These are phyloP conservation scores for Dactylis glomerata DNA, from an alignment of 176 grass and related monocot genomes.

Conservation along the genomic window DNA sequence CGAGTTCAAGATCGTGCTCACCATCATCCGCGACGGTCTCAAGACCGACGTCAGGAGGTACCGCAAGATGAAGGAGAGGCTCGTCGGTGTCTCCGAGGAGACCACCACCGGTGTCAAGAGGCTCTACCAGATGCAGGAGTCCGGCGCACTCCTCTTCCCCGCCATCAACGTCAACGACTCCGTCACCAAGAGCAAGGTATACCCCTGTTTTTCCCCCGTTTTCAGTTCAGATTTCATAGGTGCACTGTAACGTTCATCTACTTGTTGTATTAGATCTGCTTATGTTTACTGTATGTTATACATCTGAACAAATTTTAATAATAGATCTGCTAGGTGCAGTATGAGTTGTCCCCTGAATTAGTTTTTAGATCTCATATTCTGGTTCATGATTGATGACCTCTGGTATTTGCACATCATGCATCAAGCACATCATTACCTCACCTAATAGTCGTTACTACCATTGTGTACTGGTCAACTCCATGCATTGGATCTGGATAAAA, in stretches of 20 bases:
- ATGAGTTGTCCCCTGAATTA: too few species aligned
- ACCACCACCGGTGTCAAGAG: slow-evolving; percentile 90
- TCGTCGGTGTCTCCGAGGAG: slow-evolving; percentile 95
- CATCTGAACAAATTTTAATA: not conserved
- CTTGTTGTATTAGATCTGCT: too few species aligned
- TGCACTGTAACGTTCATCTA: too few species aligned
- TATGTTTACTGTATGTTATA: too few species aligned
- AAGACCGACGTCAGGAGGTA: slow-evolving; percentile 71
- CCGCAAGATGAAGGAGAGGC: slow-evolving; percentile 92
- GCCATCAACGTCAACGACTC: slow-evolving; percentile 96
- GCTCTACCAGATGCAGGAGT: slow-evolving; percentile 89
- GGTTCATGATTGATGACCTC: not conserved
- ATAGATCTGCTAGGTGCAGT: not conserved
- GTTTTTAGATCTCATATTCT: not conserved
- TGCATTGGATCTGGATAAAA: not conserved
- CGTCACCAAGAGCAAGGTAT: slow-evolving; percentile 91
- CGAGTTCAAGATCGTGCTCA: slow-evolving; percentile 80
- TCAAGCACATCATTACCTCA: not conserved
- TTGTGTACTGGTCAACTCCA: not conserved
- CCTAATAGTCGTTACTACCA: too few species aligned
- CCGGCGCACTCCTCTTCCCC: slow-evolving; percentile 73
- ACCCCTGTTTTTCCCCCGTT: too few species aligned
- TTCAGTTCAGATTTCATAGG: too few species aligned
- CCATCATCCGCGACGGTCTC: slow-evolving; percentile 81
- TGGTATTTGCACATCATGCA: not conserved